Evolutionary conservation across 371 early-diverging fungal species (phyloP).

Genomic region (Zychaea mexicana): DNA sequence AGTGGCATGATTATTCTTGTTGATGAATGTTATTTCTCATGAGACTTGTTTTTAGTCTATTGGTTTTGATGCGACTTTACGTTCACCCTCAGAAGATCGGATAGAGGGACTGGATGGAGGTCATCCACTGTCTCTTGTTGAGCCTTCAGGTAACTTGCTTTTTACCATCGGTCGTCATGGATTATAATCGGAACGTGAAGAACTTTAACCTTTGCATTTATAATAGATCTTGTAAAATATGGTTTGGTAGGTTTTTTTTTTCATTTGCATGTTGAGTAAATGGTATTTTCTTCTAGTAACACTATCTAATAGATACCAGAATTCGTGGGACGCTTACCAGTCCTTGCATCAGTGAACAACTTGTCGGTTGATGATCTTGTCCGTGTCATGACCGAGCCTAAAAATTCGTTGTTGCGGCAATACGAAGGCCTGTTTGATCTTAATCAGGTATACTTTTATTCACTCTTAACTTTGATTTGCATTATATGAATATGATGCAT

Average conservation of each 20-base stretch:
- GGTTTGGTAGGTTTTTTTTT: no score
- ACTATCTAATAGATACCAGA: no score
- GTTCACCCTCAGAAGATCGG: conserved; percentile 17
- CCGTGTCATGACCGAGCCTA: conserved; percentile 82
- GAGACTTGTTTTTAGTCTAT: conserved; percentile 50
- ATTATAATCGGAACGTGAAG: no score
- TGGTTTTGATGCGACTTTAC: conserved; percentile 71
- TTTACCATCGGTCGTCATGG: no score
- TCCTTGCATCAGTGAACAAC: conserved; percentile 81
- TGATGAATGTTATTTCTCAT: background rate
- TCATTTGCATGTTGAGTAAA: no score
- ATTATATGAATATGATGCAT: no score
- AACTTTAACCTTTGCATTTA: background rate
- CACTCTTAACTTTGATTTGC: no score
- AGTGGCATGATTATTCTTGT: background rate
- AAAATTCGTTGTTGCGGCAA: conserved; percentile 84
- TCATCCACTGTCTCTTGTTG: conserved; percentile 57
- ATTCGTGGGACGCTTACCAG: conserved; percentile 88
- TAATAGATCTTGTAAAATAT: conserved; percentile 78
- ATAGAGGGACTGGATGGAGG: conserved; percentile 4
- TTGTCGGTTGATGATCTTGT: conserved; percentile 73
- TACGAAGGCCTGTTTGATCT: conserved; percentile 76
- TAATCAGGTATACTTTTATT: conserved; percentile 46
- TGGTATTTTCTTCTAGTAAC: no score
- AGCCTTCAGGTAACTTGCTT: conserved; percentile 60